These are phyloP conservation scores for Dactylellina leptospora DNA, from an alignment of 2,329 filamentous ascomycete species.

Conservation along the genomic window DNA sequence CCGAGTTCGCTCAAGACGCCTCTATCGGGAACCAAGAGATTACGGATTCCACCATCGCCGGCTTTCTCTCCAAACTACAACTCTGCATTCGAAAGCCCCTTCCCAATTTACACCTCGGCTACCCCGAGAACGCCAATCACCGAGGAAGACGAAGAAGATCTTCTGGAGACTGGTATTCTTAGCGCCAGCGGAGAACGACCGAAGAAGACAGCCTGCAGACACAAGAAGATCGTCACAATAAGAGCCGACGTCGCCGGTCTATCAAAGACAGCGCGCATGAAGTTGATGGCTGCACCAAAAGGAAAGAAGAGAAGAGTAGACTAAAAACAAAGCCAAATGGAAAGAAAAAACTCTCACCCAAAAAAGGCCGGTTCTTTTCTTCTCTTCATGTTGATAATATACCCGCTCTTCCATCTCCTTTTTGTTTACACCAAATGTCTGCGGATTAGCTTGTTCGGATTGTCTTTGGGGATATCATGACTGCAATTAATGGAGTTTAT, in stretches of 20 bases:
- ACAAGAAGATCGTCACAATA: slow-evolving; percentile 71
- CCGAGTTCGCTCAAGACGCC: slow-evolving; percentile 69
- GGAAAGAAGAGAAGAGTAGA: slow-evolving; percentile 86
- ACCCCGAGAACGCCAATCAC: slow-evolving; percentile 77
- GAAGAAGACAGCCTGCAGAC: slow-evolving; percentile 70
- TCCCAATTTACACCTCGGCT: slow-evolving; percentile 67
- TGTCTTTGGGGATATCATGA: slow-evolving; percentile 53
- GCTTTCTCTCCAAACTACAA: slow-evolving; percentile 66
- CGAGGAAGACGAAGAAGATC: slow-evolving; percentile 71
- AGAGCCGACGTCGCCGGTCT: slow-evolving; percentile 92
- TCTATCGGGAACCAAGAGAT: slow-evolving; percentile 68
- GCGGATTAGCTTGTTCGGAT: slow-evolving; percentile 51
- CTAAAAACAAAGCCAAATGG: slow-evolving; percentile 56
- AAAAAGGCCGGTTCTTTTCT: slow-evolving; percentile 51
- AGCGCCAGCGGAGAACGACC: slow-evolving; percentile 63
- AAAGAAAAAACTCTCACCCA: slow-evolving; percentile 26
- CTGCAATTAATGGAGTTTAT: slow-evolving; percentile 52
- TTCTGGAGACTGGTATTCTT: slow-evolving; percentile 59
- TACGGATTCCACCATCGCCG: slow-evolving; percentile 81
- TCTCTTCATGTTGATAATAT: slow-evolving; percentile 53
- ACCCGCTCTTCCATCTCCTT: slow-evolving; percentile 28
- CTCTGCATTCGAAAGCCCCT: slow-evolving; percentile 69
- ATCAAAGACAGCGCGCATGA: slow-evolving; percentile 75
- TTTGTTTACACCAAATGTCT: slow-evolving; percentile 30
- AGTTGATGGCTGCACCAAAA: slow-evolving; percentile 87